A percentile compares a stretch with the other conserved stretches of the same genome.
phyloP scores from a whole-genome alignment of 202 grass and related monocot species.

The Thinopyrum obtusiflorum region DNA sequence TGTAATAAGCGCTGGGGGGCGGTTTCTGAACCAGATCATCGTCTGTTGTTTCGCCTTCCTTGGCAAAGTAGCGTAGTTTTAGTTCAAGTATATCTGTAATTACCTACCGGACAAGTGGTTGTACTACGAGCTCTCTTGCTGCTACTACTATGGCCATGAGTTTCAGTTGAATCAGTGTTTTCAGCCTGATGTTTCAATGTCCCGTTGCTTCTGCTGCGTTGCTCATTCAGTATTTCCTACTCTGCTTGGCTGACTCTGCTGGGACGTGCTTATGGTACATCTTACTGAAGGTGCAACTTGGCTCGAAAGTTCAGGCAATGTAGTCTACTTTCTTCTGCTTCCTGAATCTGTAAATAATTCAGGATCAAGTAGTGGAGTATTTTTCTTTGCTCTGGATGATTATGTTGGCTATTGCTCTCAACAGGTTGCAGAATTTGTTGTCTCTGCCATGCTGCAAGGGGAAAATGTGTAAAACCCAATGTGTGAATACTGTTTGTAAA shows the following conservation, averaged over 20 bases:
- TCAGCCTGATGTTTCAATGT: neutral
- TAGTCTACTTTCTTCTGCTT: neutral
- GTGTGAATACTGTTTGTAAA: too few relatives aligned
- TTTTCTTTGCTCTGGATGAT: neutral
- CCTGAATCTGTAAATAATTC: neutral
- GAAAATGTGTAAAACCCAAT: neutral
- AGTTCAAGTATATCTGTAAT: conserved; percentile 9
- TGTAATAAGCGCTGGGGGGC: conserved; percentile 13
- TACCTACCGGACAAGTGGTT: neutral
- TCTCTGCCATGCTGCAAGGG: too few relatives aligned
- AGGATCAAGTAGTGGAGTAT: neutral
- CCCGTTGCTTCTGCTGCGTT: neutral
- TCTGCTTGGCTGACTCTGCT: neutral
- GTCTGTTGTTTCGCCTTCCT: neutral
- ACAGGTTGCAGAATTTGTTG: neutral
- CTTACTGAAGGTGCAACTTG: too few relatives aligned
- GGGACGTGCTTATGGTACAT: neutral
- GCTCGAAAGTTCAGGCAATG: neutral
- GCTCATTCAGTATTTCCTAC: neutral
- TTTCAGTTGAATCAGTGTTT: neutral
- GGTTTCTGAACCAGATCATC: conserved; percentile 6
- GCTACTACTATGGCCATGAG: neutral
- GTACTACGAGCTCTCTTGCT: neutral
- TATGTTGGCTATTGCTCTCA: neutral
- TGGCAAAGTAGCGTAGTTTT: conserved; percentile 6